Evolutionary conservation across 768 basidiomycete species (phyloP).

Genomic region (Leccinum broughii): DNA sequence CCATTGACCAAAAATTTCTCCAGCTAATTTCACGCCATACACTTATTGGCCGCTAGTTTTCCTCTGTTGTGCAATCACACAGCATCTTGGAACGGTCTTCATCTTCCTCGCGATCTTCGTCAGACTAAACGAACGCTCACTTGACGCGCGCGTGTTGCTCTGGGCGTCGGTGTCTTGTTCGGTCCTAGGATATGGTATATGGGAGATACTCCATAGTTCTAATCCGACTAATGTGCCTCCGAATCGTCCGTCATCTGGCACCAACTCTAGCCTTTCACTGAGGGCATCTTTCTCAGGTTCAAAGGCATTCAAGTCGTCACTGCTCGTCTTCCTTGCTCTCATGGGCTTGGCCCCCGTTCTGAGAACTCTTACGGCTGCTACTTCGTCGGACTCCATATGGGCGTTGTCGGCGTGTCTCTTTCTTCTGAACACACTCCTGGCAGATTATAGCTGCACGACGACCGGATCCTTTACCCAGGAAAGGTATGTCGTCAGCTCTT

Average conservation of each 20-base stretch:
- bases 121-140: constrained; percentile 56
- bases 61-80: constrained; percentile 74
- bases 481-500: constrained; percentile 45
- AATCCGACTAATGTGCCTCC: constrained; percentile 26
- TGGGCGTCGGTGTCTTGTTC: constrained; percentile 63
- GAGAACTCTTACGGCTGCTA: constrained; percentile 89
- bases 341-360: constrained; percentile 91
- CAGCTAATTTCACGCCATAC: constrained; percentile 82
- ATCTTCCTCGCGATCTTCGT: constrained; percentile 82
- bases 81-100: constrained; percentile 80
- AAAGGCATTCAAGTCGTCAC: constrained; percentile 74
- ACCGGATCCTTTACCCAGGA: constrained; percentile 50
- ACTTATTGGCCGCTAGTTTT: constrained; percentile 72
- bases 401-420: constrained; percentile 87
- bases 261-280: constrained; percentile 5
- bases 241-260: constrained; percentile 27
- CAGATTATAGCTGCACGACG: constrained; percentile 69
- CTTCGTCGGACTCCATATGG: constrained; percentile 97
- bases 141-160: constrained; percentile 72
- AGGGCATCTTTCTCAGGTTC: constrained; percentile 46
- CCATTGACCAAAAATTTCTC: constrained; percentile 13
- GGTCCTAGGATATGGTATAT: constrained; percentile 57
- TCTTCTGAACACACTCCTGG: constrained; percentile 75
- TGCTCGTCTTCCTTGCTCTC: constrained; percentile 85
- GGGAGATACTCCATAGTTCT: constrained; percentile 55